phyloP scores from a whole-genome alignment of 345 rosid genomes.

The Pistacia atlantica region DNA sequence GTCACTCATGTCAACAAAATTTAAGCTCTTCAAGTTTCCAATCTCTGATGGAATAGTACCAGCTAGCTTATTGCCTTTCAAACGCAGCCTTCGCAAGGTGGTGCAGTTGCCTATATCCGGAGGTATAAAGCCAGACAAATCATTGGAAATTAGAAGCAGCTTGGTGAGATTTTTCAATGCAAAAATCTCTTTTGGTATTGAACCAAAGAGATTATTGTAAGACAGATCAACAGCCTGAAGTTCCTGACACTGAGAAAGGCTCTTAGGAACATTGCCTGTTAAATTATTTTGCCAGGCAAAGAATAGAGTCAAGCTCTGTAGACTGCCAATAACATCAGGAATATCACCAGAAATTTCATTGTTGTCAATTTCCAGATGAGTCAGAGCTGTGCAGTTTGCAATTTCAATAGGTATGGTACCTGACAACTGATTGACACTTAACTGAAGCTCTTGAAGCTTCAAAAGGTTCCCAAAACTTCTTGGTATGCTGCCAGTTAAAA shows the following conservation, averaged over 20 bases:
- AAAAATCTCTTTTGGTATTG: slow-evolving; percentile 66
- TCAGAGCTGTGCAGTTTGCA: slow-evolving; percentile 64
- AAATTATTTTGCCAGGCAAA: slow-evolving; percentile 92
- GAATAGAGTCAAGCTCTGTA: slow-evolving; percentile 72
- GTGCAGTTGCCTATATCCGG: slow-evolving; percentile 87
- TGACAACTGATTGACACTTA: slow-evolving; percentile 84
- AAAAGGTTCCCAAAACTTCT: slow-evolving; percentile 67
- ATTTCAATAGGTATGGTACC: slow-evolving; percentile 75
- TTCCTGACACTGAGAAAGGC: slow-evolving; percentile 63
- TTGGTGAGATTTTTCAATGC: slow-evolving; percentile 74
- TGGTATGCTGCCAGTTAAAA: slow-evolving; percentile 80
- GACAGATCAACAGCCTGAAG: slow-evolving; percentile 96
- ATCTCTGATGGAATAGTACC: slow-evolving; percentile 83
- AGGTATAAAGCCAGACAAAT: slow-evolving; percentile 74
- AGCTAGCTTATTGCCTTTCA: slow-evolving; percentile 66
- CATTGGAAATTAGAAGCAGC: slow-evolving; percentile 75
- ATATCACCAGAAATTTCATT: slow-evolving; percentile 75
- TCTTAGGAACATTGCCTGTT: slow-evolving; percentile 70
- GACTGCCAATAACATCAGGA: slow-evolving; percentile 59
- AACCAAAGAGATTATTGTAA: slow-evolving; percentile 72
- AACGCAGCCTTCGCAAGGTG: slow-evolving; percentile 60
- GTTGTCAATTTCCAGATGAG: slow-evolving; percentile 81
- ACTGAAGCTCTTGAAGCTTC: slow-evolving; percentile 85
- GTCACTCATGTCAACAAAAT: slow-evolving; percentile 73
- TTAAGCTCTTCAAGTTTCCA: slow-evolving; percentile 59